These are phyloP conservation scores for Castanea sativa DNA, from an alignment of 306 rosid genomes.

Conservation along the genomic window DNA sequence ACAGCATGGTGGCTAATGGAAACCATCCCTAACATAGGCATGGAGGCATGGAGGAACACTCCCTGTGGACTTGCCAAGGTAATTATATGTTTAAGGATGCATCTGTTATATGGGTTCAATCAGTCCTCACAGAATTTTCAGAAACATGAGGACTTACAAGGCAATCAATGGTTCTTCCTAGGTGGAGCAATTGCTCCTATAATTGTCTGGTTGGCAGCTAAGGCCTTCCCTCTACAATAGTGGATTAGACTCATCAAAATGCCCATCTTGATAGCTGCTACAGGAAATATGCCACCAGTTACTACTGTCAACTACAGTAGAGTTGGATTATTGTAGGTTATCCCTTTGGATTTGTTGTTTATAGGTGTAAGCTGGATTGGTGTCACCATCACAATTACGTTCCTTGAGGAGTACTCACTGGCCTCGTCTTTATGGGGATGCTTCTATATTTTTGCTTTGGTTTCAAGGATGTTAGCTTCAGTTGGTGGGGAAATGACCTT, in stretches of 20 bases:
- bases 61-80: slow-evolving; percentile 76
- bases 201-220: slow-evolving; percentile 60
- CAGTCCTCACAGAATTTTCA: slow-evolving; percentile 76
- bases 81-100: slow-evolving; percentile 90
- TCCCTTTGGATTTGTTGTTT: slow-evolving; percentile 62
- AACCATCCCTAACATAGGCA: slow-evolving; percentile 74
- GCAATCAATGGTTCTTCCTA: slow-evolving; percentile 79
- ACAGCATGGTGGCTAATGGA: slow-evolving; percentile 98
- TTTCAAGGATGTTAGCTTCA: slow-evolving; percentile 43
- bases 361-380: slow-evolving; percentile 66
- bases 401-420: slow-evolving; percentile 83
- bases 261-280: slow-evolving; percentile 73
- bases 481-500: slow-evolving; percentile 88
- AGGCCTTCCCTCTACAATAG: slow-evolving; percentile 58
- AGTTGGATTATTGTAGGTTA: slow-evolving; percentile 66
- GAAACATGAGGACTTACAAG: slow-evolving; percentile 51
- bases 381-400: slow-evolving; percentile 81
- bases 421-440: slow-evolving; percentile 89
- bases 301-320: slow-evolving; percentile 75
- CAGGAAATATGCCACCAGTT: slow-evolving; percentile 79
- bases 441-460: slow-evolving; percentile 65
- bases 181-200: slow-evolving; percentile 72
- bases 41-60: slow-evolving; percentile 47
- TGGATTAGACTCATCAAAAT: slow-evolving; percentile 81
- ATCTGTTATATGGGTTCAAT: slow-evolving; percentile 84